Evolutionary conservation across 208 protist genomes (phyloP).

Genomic region (Leptomonas seymouri): DNA sequence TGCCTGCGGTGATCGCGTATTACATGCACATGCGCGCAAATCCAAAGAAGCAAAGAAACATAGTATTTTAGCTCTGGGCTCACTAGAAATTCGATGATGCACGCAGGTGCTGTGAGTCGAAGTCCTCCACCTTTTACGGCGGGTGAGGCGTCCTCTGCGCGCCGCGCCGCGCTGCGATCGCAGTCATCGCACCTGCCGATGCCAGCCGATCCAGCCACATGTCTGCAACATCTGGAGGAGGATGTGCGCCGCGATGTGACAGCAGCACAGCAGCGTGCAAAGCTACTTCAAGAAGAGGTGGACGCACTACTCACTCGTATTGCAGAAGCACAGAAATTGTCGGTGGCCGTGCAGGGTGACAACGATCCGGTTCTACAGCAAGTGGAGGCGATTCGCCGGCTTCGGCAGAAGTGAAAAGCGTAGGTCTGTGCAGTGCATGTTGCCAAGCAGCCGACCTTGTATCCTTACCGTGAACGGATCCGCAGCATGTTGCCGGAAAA

Average conservation of each 20-base stretch:
- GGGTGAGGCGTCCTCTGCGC: conserved; percentile 3
- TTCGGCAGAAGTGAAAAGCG: conserved; percentile 8
- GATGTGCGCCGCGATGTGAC: conserved; percentile 38
- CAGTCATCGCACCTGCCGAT: conserved; percentile 10
- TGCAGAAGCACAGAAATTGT: neutral
- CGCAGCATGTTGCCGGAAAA: too few species aligned
- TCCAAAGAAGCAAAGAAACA: neutral
- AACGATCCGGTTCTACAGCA: conserved; percentile 14
- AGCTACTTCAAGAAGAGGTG: conserved; percentile 27
- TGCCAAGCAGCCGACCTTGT: too few species aligned
- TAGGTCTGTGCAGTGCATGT: neutral
- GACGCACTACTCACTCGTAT: conserved; percentile 15
- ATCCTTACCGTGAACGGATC: too few species aligned
- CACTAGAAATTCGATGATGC: neutral
- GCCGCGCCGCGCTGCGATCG: conserved; percentile 1
- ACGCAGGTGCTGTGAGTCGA: neutral
- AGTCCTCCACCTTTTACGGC: neutral
- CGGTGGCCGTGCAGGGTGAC: neutral
- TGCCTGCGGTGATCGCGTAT: neutral
- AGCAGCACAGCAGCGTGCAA: conserved; percentile 26
- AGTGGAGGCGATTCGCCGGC: conserved; percentile 22
- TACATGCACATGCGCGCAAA: neutral
- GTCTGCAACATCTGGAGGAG: conserved; percentile 33
- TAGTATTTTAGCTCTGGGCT: too few species aligned
- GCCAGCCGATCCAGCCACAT: conserved; percentile 20